Percentiles rank a stretch among this genome's conserved stretches.
Conservation (phyloP, 495 filamentous ascomycete species). For the Lophiostoma macrostomum region DNA sequence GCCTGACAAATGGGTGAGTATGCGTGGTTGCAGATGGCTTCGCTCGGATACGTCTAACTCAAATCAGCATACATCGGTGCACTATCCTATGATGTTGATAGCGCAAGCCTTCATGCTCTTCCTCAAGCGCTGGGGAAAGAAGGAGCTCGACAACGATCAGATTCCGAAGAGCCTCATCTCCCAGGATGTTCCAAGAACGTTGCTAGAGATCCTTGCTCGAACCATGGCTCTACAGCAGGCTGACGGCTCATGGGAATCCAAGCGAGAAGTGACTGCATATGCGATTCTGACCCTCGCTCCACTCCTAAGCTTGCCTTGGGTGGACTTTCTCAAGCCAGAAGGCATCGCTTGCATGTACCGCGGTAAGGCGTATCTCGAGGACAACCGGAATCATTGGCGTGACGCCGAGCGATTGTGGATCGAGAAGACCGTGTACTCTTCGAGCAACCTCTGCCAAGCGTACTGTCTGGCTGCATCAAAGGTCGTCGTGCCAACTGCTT, state of each 20-base stretch:
- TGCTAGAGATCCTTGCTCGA: constrained; percentile 21
- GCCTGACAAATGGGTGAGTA: constrained; percentile 29
- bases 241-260: constrained; percentile 29
- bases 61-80: constrained; percentile 19
- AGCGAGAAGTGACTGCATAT: constrained; percentile 27
- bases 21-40: background rate
- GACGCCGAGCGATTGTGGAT: constrained; percentile 21
- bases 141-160: constrained; percentile 9
- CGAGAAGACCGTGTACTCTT: constrained; percentile 24
- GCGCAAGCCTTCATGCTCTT: constrained; percentile 14
- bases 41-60: background rate
- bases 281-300: constrained; percentile 20
- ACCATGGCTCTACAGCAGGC: constrained; percentile 21
- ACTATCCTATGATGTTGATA: constrained; percentile 31
- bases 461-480: constrained; percentile 28
- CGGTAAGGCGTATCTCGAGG: constrained; percentile 24
- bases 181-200: constrained; percentile 15
- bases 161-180: constrained; percentile 7
- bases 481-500: constrained; percentile 9
- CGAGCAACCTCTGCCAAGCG: constrained; percentile 16
- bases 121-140: constrained; percentile 20
- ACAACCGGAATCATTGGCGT: constrained; percentile 15
- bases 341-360: constrained; percentile 24
- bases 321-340: constrained; percentile 20
- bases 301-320: constrained; percentile 19